These are phyloP conservation scores for Penicillium ochrochloron DNA, from an alignment of 495 filamentous ascomycete species.

Conservation along the genomic window DNA sequence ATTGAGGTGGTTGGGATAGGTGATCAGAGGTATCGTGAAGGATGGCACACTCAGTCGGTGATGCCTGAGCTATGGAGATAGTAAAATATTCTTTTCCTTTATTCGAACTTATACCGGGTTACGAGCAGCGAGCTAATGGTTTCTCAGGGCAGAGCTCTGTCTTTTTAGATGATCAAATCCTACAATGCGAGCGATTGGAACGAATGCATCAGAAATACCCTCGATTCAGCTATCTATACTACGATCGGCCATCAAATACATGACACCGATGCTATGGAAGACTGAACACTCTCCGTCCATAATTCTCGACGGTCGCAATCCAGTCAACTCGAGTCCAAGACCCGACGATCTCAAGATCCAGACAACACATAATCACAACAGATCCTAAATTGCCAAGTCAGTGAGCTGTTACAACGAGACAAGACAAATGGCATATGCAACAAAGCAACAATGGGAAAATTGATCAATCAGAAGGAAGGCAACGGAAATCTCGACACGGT, in stretches of 20 bases:
- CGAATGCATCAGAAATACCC: background rate
- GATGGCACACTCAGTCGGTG: background rate
- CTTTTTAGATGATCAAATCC: background rate
- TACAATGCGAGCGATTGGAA: background rate
- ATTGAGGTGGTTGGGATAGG: background rate
- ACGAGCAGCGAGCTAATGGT: background rate
- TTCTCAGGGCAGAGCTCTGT: background rate
- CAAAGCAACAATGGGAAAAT: constrained; percentile 7
- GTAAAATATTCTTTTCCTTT: background rate
- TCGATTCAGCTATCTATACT: background rate
- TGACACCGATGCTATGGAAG: background rate
- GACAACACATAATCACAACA: background rate
- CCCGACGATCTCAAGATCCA: background rate
- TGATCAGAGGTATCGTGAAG: background rate
- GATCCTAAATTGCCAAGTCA: constrained; percentile 3
- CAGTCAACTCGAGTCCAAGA: background rate
- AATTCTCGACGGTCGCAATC: background rate
- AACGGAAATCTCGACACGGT: constrained; percentile 96
- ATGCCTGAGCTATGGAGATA: background rate
- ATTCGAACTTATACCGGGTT: background rate
- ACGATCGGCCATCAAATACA: background rate
- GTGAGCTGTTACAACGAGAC: background rate
- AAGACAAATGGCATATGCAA: background rate
- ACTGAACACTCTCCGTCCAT: background rate
- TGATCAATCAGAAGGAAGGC: constrained; percentile 93